A percentile compares a stretch with the other conserved stretches of the same genome.
phyloP scores from a whole-genome alignment of 1,284 basidiomycete species.

The Pseudozyma thailandica region DNA sequence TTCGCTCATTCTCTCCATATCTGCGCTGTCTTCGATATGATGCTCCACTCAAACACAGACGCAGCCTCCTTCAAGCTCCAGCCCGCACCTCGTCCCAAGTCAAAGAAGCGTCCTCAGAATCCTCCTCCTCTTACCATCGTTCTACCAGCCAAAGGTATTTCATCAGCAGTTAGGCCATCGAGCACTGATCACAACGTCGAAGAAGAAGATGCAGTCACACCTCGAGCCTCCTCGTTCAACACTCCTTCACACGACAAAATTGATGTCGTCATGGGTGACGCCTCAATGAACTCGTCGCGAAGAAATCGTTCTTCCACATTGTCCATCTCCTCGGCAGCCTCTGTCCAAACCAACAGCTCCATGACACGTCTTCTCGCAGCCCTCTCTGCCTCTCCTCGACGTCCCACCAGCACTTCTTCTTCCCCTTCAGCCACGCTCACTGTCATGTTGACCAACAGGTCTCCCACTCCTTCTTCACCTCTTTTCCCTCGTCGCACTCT shows the following conservation, averaged over 20 bases:
- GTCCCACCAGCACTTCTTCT: not conserved
- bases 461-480: constrained; percentile 26
- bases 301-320: constrained; percentile 12
- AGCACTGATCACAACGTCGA: constrained; percentile 13
- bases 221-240: constrained; percentile 14
- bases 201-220: constrained; percentile 21
- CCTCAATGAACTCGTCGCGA: not conserved
- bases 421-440: constrained; percentile 9
- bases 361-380: constrained; percentile 13
- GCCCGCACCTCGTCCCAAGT: constrained; percentile 35
- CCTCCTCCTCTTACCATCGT: constrained; percentile 1
- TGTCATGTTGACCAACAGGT: constrained; percentile 16
- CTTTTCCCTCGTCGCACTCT: constrained; percentile 33
- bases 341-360: constrained; percentile 4
- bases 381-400: constrained; percentile 3
- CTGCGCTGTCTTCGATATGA: not conserved
- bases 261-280: not conserved
- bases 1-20: not conserved
- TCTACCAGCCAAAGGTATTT: not conserved
- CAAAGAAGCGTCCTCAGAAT: constrained; percentile 25
- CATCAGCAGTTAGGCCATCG: not conserved
- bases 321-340: constrained; percentile 7
- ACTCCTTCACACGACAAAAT: not conserved
- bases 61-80: constrained; percentile 31
- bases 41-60: constrained; percentile 32